Evolutionary conservation across 2,329 filamentous ascomycete genomes (phyloP).

Genomic region (Orbilia oligospora): DNA sequence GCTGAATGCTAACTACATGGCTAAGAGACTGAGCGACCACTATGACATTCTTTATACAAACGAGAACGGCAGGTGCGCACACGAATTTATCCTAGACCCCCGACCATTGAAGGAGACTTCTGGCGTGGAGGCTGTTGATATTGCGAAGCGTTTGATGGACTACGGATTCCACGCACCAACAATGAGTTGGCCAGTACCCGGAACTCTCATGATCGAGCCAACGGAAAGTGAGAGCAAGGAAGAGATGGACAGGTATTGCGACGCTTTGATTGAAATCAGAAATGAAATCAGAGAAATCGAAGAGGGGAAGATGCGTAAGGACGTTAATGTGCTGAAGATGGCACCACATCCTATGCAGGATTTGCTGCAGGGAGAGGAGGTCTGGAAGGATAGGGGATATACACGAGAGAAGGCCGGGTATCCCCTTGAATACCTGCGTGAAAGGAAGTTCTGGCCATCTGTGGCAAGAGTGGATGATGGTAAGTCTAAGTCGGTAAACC

Average conservation of each 20-base stretch:
- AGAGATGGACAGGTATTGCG: conserved; percentile 93
- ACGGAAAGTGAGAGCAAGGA: conserved; percentile 93
- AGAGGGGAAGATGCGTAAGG: conserved; percentile 79
- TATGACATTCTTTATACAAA: conserved; percentile 97
- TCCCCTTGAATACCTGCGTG: conserved; percentile 82
- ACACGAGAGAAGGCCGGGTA: conserved; percentile 87
- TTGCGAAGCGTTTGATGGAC: conserved; percentile 96
- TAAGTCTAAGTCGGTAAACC: conserved; percentile 70
- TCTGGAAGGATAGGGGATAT: conserved; percentile 83
- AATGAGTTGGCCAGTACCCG: conserved; percentile 95
- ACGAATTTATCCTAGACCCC: conserved; percentile 96
- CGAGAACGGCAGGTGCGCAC: conserved; percentile 85
- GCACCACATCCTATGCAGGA: conserved; percentile 88
- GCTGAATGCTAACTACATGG: conserved; percentile 98
- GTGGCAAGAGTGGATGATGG: conserved; percentile 90
- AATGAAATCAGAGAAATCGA: conserved; percentile 87
- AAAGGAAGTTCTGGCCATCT: conserved; percentile 98
- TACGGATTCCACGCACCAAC: conserved; percentile 98
- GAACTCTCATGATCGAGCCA: conserved; percentile 98
- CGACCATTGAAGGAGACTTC: conserved; percentile 86
- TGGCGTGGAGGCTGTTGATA: conserved; percentile 91
- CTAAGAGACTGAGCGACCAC: conserved; percentile 85
- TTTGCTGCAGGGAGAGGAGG: conserved; percentile 75
- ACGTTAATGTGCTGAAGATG: conserved; percentile 89
- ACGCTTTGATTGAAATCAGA: conserved; percentile 88